phyloP scores from a whole-genome alignment of 805 yeast genomes.

The Myxozyma monticola region DNA sequence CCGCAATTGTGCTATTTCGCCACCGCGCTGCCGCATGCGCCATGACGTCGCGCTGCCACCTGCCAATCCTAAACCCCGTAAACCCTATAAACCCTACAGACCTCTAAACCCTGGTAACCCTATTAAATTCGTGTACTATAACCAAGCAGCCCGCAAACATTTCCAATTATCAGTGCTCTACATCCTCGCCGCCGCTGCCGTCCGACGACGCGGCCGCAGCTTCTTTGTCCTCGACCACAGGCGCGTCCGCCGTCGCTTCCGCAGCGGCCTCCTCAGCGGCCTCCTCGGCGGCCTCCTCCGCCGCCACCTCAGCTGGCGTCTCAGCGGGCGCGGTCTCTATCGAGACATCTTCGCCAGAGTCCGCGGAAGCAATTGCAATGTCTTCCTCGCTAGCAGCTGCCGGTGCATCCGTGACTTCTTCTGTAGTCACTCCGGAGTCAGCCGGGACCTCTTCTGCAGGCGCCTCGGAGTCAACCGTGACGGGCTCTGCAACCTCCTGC shows the following conservation, averaged over 20 bases:
- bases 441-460: too few relatives aligned
- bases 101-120: too few relatives aligned
- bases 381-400: too few relatives aligned
- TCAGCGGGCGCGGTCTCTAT: background rate
- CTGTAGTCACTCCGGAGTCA: too few relatives aligned
- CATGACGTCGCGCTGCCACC: background rate
- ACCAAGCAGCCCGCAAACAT: background rate
- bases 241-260: background rate
- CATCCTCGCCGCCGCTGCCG: background rate
- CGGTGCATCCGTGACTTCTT: too few relatives aligned
- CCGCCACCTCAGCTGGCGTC: background rate
- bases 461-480: too few relatives aligned
- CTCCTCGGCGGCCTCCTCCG: background rate
- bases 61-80: background rate
- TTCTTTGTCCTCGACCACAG: background rate
- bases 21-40: background rate
- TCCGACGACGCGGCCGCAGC: too few relatives aligned
- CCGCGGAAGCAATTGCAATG: too few relatives aligned
- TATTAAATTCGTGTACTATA: too few relatives aligned
- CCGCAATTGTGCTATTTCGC: background rate
- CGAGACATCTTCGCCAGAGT: background rate
- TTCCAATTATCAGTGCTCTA: background rate
- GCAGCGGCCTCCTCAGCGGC: background rate
- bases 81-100: too few relatives aligned
- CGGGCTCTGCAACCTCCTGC: too few relatives aligned